phyloP scores from a whole-genome alignment of 306 rosid genomes.

The Citrullus colocynthis region DNA sequence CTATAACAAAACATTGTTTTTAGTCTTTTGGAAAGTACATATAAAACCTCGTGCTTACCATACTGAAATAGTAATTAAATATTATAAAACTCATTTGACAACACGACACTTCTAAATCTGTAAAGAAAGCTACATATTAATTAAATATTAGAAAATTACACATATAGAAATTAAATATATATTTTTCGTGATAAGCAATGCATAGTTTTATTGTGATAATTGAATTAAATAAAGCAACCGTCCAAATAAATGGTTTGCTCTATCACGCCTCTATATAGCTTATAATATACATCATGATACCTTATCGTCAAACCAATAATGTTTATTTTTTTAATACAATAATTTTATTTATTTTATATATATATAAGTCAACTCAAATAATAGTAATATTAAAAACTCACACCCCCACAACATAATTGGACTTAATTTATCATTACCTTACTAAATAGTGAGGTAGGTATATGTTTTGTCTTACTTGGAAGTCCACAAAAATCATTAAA shows the following conservation, averaged over 20 bases:
- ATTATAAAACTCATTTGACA: not conserved
- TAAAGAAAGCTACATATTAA: not conserved
- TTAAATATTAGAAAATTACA: not conserved
- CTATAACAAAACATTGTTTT: no score
- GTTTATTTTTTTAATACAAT: not conserved
- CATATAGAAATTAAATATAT: not conserved
- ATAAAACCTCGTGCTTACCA: no score
- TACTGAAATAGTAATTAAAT: not conserved
- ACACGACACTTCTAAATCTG: not conserved
- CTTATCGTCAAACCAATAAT: not conserved
- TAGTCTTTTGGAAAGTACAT: no score
- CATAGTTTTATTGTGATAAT: not conserved
- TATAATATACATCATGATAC: not conserved
- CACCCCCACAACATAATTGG: not conserved
- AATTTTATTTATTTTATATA: not conserved
- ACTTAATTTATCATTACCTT: not conserved
- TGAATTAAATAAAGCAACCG: not conserved
- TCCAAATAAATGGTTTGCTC: not conserved
- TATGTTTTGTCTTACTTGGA: not conserved
- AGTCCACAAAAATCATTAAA: not conserved
- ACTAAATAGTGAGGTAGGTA: not conserved
- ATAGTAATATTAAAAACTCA: not conserved
- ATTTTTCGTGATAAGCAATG: not conserved
- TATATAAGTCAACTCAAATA: not conserved
- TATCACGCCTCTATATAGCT: not conserved